Conservation (phyloP, 1,284 basidiomycete species). For the Ceraceosorus guamensis region DNA sequence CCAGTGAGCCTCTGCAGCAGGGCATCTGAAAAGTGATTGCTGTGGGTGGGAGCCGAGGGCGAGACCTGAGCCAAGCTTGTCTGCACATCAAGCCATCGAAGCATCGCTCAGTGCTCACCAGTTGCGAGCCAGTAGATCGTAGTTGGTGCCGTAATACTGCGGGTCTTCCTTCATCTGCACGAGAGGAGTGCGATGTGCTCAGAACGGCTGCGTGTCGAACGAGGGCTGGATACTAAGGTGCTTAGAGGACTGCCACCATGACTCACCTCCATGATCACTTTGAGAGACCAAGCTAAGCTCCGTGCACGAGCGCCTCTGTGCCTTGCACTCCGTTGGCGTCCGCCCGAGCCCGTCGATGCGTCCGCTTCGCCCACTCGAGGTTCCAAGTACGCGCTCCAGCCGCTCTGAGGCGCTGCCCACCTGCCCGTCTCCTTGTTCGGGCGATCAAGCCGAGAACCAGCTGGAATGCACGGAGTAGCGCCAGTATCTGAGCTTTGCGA, state of each 20-base stretch:
- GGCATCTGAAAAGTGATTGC: conserved; percentile 41
- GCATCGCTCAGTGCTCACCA: no score
- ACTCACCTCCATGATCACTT: conserved; percentile 6
- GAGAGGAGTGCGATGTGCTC: conserved; percentile 4
- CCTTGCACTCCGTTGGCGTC: conserved; percentile 3
- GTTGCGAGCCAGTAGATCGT: conserved; percentile 23
- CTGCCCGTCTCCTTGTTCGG: no score
- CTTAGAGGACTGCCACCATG: not conserved
- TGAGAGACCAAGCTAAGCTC: no score
- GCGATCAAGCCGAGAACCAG: no score
- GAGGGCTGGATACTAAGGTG: conserved; percentile 1
- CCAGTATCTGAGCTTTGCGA: no score
- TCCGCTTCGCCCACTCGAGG: not conserved
- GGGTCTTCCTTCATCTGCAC: conserved; percentile 7
- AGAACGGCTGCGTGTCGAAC: no score
- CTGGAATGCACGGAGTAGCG: no score
- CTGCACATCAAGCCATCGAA: no score
- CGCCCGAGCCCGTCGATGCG: not conserved
- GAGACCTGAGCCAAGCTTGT: no score
- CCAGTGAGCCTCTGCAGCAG: conserved; percentile 33
- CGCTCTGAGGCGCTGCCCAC: conserved; percentile 5
- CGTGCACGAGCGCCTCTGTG: no score
- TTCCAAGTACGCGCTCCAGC: conserved; percentile 11
- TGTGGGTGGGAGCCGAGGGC: no score
- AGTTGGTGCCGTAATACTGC: conserved; percentile 11